phyloP scores from a whole-genome alignment of 1,139 yeast species.

The Scheffersomyces segobiensis region DNA sequence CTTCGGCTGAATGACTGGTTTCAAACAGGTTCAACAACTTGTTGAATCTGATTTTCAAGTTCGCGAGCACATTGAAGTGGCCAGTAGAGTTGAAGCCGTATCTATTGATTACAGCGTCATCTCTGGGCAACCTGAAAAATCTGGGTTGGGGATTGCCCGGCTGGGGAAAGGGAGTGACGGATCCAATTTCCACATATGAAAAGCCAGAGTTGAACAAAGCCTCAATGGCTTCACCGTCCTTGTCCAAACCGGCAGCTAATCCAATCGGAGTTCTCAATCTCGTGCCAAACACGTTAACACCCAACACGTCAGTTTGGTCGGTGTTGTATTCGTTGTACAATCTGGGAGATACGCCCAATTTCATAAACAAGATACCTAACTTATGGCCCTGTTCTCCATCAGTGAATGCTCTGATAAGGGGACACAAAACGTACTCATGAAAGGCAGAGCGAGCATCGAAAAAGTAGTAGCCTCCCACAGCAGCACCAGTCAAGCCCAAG shows the following conservation, averaged over 20 bases:
- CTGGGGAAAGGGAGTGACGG: constrained; percentile 89
- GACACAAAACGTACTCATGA: constrained; percentile 80
- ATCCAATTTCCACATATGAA: constrained; percentile 89
- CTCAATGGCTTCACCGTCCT: constrained; percentile 93
- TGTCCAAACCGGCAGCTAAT: constrained; percentile 94
- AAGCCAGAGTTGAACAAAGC: constrained; percentile 77
- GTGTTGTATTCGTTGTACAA: constrained; percentile 48
- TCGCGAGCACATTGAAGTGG: constrained; percentile 69
- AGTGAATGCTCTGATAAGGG: constrained; percentile 66
- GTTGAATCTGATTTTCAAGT: constrained; percentile 61
- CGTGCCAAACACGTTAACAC: constrained; percentile 64
- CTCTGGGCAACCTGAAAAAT: constrained; percentile 80
- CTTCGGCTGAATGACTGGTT: constrained; percentile 20
- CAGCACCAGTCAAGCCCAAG: constrained; percentile 27
- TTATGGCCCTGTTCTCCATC: constrained; percentile 86
- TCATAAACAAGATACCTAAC: constrained; percentile 69
- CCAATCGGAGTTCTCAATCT: constrained; percentile 79
- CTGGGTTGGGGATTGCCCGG: constrained; percentile 93
- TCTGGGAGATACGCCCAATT: constrained; percentile 66
- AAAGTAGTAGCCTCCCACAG: constrained; percentile 43
- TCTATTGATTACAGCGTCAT: constrained; percentile 88
- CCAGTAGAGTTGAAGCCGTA: constrained; percentile 95
- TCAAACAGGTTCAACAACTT: constrained; percentile 27
- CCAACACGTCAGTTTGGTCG: constrained; percentile 52
- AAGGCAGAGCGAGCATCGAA: constrained; percentile 80